Conservation (phyloP, 148 eudicot species). For the Euryodendron excelsum region DNA sequence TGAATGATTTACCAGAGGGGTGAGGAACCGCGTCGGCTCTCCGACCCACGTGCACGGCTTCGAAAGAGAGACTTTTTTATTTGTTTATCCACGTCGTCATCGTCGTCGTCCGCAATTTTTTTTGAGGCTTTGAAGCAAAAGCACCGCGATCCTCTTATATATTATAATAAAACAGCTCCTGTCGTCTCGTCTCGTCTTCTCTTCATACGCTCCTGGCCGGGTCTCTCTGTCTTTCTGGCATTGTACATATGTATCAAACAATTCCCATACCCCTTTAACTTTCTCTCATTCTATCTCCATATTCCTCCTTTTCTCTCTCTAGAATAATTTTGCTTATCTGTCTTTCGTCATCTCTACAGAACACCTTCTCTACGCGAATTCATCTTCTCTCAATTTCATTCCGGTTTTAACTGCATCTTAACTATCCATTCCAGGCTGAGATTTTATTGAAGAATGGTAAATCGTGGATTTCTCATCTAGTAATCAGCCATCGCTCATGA, state of each 20-base stretch:
- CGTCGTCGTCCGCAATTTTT: background rate
- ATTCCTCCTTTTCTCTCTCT: background rate
- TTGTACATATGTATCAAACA: no score
- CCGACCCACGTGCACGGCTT: background rate
- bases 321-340: background rate
- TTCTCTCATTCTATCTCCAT: background rate
- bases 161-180: background rate
- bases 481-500: background rate
- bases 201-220: background rate
- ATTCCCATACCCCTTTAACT: background rate
- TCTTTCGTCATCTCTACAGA: background rate
- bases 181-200: background rate
- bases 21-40: background rate
- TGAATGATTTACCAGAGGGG: no score
- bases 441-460: background rate
- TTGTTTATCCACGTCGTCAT: no score
- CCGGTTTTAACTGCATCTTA: background rate
- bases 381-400: conserved; percentile 7
- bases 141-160: background rate
- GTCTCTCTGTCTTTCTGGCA: background rate
- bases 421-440: conserved; percentile 16
- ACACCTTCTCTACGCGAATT: conserved; percentile 6
- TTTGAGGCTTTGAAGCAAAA: background rate
- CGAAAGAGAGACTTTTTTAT: background rate
- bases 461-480: background rate